Percentiles rank a stretch among this genome's conserved stretches.
These are phyloP conservation scores for Nemania bipapillata DNA, from an alignment of 2,329 filamentous ascomycete genomes.

Conservation along the genomic window DNA sequence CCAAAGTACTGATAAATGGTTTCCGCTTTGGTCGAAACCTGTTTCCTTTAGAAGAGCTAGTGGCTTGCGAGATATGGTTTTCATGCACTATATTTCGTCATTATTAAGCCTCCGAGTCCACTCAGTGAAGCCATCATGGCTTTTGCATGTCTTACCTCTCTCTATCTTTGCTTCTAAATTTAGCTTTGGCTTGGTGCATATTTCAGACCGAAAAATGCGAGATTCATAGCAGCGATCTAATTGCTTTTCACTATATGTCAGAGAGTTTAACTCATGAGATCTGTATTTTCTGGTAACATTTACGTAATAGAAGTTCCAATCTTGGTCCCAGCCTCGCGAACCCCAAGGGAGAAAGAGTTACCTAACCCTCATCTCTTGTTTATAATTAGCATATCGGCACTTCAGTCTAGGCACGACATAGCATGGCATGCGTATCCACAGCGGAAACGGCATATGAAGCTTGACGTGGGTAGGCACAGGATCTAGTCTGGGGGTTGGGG, in stretches of 20 bases:
- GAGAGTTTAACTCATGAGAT: no score
- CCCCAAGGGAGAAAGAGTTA: not conserved
- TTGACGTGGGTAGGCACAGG: not conserved
- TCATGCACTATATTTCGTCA: not conserved
- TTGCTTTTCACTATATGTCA: no score
- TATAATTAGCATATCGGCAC: conserved; percentile 4
- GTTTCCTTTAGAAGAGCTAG: not conserved
- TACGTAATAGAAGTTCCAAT: not conserved
- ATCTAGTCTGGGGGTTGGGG: not conserved
- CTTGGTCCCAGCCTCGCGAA: not conserved
- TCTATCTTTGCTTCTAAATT: no score
- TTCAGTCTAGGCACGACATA: not conserved
- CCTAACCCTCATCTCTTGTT: conserved; percentile 3
- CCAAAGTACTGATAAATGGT: not conserved
- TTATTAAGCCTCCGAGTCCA: not conserved
- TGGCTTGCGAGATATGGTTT: not conserved
- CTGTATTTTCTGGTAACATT: not conserved
- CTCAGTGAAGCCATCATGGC: not conserved
- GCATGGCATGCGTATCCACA: not conserved
- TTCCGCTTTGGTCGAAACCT: not conserved
- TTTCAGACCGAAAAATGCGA: no score
- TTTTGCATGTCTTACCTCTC: not conserved
- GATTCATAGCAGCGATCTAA: no score
- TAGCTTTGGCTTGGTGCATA: no score
- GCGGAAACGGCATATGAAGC: not conserved